phyloP scores from a whole-genome alignment of 768 basidiomycete genomes.

The Boletus subcaerulescens region DNA sequence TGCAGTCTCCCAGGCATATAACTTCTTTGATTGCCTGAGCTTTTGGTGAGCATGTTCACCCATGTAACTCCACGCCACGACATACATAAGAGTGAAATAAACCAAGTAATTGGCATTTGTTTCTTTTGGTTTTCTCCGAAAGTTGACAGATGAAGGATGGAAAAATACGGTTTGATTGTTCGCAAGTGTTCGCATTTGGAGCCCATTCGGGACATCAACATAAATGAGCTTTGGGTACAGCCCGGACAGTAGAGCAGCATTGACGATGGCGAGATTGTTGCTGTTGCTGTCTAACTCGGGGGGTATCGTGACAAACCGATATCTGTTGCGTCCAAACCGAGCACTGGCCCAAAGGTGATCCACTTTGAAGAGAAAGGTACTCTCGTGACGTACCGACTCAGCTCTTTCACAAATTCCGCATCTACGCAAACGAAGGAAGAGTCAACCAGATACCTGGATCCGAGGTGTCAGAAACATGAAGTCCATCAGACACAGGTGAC shows the following conservation, averaged over 20 bases:
- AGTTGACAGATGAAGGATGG: conserved; percentile 93
- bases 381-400: conserved; percentile 51
- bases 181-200: conserved; percentile 69
- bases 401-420: conserved; percentile 58
- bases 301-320: conserved; percentile 76
- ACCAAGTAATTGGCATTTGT: conserved; percentile 72
- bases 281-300: conserved; percentile 68
- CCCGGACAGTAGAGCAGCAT: conserved; percentile 81
- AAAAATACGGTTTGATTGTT: conserved; percentile 79
- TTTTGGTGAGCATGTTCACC: conserved; percentile 3
- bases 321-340: conserved; percentile 69
- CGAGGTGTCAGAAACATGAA: conserved; percentile 1
- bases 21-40: conserved; percentile 84
- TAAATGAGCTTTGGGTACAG: conserved; percentile 88
- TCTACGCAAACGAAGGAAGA: conserved; percentile 79
- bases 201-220: conserved; percentile 54
- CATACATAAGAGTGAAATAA: conserved; percentile 88
- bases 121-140: conserved; percentile 61
- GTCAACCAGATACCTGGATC: conserved; percentile 77
- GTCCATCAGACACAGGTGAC: conserved; percentile 7
- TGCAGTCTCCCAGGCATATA: conserved; percentile 92
- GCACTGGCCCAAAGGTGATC: conserved; percentile 43
- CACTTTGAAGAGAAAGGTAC: neutral
- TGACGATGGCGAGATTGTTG: conserved; percentile 59
- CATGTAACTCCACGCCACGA: neutral